Evolutionary conservation across 306 rosid genomes (phyloP).

Genomic region (Canavalia gladiata): DNA sequence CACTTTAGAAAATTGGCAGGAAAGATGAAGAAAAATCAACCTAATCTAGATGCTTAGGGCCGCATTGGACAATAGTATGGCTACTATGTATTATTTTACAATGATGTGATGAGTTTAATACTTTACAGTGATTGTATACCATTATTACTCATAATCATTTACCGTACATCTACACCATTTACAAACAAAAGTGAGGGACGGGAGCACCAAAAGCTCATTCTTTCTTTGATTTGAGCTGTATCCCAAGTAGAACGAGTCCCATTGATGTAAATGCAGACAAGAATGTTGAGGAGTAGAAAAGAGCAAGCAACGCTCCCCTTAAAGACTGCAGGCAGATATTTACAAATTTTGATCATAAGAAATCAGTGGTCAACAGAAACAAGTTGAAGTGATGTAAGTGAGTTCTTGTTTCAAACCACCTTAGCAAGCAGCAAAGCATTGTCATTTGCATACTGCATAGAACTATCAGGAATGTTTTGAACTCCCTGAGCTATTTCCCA

Average conservation of each 20-base stretch:
- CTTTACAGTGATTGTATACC: conserved; percentile 21
- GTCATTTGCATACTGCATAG: conserved; percentile 86
- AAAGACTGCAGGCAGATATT: conserved; percentile 66
- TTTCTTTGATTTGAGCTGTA: conserved; percentile 74
- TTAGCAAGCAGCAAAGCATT: conserved; percentile 86
- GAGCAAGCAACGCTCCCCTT: conserved; percentile 79
- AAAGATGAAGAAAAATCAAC: conserved; percentile 15
- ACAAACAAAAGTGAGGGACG: conserved; percentile 41
- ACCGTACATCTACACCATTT: conserved; percentile 44
- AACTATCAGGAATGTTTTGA: conserved; percentile 77
- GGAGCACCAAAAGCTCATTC: conserved; percentile 50
- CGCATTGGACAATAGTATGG: conserved; percentile 35
- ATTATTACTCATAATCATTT: conserved; percentile 19
- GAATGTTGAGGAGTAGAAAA: conserved; percentile 69
- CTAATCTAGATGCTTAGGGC: conserved; percentile 21
- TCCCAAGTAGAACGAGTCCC: conserved; percentile 84
- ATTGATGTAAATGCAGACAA: conserved; percentile 70
- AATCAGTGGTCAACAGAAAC: conserved; percentile 15
- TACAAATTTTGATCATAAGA: conserved; percentile 39
- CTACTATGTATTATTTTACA: conserved; percentile 32
- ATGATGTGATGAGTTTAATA: conserved; percentile 30
- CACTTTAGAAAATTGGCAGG: conserved; percentile 19
- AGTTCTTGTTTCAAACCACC: conserved; percentile 61
- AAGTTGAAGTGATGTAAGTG: conserved; percentile 14
- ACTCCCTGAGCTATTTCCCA: conserved; percentile 87